phyloP scores from a whole-genome alignment of 73 alveolate genomes.

The Paramecium tetraurelia region DNA sequence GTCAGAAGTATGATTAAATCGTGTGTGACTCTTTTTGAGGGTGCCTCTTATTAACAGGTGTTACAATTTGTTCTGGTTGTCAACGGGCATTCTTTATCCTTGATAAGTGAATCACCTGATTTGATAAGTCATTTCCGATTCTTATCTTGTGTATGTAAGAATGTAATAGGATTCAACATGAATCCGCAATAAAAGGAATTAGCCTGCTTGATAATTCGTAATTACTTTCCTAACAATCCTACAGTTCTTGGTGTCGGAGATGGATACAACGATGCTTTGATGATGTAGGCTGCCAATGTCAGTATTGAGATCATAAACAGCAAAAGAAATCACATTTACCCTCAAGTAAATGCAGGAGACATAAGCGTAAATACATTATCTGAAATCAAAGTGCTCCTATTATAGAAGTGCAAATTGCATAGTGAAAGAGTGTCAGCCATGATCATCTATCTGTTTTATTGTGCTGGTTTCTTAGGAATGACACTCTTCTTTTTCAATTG shows the following conservation, averaged over 20 bases:
- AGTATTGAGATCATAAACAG: conserved; percentile 47
- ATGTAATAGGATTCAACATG: conserved; percentile 55
- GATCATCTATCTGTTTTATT: conserved; percentile 48
- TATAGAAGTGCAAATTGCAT: conserved; percentile 19
- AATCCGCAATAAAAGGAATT: conserved; percentile 56
- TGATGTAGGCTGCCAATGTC: conserved; percentile 59
- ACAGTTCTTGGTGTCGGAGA: conserved; percentile 54
- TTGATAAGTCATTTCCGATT: conserved; percentile 48
- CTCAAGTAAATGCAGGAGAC: conserved; percentile 46
- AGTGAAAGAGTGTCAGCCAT: conserved; percentile 14
- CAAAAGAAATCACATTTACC: conserved; percentile 11
- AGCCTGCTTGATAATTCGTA: not conserved
- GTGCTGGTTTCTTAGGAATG: conserved; percentile 42
- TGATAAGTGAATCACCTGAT: not conserved
- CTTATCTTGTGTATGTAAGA: conserved; percentile 42
- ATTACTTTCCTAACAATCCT: conserved; percentile 46
- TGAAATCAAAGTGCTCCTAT: conserved; percentile 28
- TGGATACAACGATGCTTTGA: conserved; percentile 61
- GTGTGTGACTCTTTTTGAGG: not conserved
- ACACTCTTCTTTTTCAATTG: conserved; percentile 57
- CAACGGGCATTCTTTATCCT: conserved; percentile 38
- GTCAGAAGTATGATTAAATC: not conserved
- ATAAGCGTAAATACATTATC: conserved; percentile 5
- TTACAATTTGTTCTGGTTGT: not conserved
- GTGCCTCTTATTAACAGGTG: not conserved